Evolutionary conservation across 306 rosid species (phyloP).

Genomic region (Dryas alaskensis): DNA sequence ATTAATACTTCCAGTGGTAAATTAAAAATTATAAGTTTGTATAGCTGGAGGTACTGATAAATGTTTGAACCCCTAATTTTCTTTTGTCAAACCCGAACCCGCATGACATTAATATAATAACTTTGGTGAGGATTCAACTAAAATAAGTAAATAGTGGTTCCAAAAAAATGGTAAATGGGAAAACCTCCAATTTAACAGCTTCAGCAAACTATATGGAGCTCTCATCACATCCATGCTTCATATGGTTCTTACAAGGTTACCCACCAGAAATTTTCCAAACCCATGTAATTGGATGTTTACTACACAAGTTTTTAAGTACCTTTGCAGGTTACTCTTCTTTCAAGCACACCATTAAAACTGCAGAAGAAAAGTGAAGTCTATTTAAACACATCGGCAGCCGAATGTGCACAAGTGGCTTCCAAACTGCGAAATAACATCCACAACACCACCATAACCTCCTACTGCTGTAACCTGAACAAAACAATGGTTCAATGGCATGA

Average conservation of each 20-base stretch:
- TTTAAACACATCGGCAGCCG: conserved; percentile 46
- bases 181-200: neutral
- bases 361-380: neutral
- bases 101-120: too few relatives aligned
- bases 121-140: too few relatives aligned
- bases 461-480: conserved; percentile 72
- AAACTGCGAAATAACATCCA: conserved; percentile 84
- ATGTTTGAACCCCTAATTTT: too few relatives aligned
- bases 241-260: neutral
- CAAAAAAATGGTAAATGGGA: neutral
- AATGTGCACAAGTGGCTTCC: conserved; percentile 96
- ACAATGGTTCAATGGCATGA: conserved; percentile 12
- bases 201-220: neutral
- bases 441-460: conserved; percentile 87
- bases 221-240: neutral
- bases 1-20: too few relatives aligned
- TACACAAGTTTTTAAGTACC: neutral
- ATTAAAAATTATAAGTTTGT: too few relatives aligned
- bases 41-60: too few relatives aligned
- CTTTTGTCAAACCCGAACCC: too few relatives aligned
- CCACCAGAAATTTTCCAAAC: neutral
- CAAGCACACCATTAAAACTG: conserved; percentile 4
- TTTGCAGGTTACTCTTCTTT: neutral
- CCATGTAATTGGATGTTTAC: neutral
- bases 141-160: too few relatives aligned